These are phyloP conservation scores for Mortierella sp. DNA, from an alignment of 371 early-diverging fungal species.

Conservation along the genomic window DNA sequence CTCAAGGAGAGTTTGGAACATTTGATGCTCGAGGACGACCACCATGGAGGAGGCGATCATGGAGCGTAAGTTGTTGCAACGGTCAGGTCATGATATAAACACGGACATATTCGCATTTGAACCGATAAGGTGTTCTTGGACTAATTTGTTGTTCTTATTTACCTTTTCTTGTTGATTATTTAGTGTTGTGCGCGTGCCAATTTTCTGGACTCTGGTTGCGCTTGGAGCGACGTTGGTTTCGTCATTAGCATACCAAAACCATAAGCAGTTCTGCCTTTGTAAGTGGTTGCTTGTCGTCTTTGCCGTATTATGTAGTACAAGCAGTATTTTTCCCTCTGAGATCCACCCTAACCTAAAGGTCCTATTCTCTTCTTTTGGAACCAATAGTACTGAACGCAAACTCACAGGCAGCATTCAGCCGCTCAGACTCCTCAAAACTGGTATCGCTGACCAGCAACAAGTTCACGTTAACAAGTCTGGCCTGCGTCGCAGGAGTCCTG, in stretches of 20 bases:
- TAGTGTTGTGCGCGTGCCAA: slow-evolving; percentile 57
- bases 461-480: slow-evolving; percentile 45
- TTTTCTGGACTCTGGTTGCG: slow-evolving; percentile 61
- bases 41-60: slow-evolving; percentile 60
- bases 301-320: not conserved
- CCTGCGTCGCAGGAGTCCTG: slow-evolving; percentile 47
- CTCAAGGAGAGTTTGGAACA: slow-evolving; percentile 78
- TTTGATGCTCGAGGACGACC: slow-evolving; percentile 65
- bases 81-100: no score
- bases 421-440: slow-evolving; percentile 12
- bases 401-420: slow-evolving; percentile 15
- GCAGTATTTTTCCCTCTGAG: no score
- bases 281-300: slow-evolving; percentile 26
- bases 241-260: slow-evolving; percentile 67
- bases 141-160: not conserved
- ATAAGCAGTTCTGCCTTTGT: slow-evolving; percentile 71
- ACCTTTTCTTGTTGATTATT: not conserved
- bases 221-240: slow-evolving; percentile 66
- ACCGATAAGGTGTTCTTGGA: not conserved
- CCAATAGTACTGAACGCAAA: slow-evolving; percentile 22
- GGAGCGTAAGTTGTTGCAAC: slow-evolving; percentile 42
- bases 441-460: slow-evolving; percentile 31
- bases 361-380: not conserved
- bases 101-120: not conserved
- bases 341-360: not conserved